These are phyloP conservation scores for Leucocoprinus sp. DNA, from an alignment of 768 basidiomycete genomes.

Conservation along the genomic window DNA sequence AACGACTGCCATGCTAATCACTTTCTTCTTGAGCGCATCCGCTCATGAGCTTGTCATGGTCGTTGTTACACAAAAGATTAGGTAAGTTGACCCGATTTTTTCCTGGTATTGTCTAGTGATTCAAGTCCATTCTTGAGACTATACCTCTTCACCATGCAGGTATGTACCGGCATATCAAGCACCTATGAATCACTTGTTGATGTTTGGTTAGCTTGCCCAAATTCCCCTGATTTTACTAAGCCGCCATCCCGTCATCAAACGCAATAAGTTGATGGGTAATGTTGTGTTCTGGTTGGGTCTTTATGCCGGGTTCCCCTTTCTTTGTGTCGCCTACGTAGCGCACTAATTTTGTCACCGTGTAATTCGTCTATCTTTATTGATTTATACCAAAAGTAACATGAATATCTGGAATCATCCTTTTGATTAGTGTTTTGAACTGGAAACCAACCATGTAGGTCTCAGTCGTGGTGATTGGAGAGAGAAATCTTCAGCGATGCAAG, in stretches of 20 bases:
- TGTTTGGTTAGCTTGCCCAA: constrained; percentile 60
- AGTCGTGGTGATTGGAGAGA: no score
- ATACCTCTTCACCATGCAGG: constrained; percentile 78
- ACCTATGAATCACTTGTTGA: constrained; percentile 3
- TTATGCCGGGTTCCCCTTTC: constrained; percentile 85
- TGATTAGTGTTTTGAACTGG: no score
- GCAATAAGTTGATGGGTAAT: constrained; percentile 76
- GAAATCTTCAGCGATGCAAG: no score
- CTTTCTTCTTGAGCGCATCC: constrained; percentile 84
- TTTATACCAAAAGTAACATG: background rate
- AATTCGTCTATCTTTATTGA: background rate
- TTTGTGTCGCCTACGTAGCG: constrained; percentile 65
- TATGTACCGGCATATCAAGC: constrained; percentile 17
- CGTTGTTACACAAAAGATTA: constrained; percentile 86
- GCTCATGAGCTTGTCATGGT: constrained; percentile 97
- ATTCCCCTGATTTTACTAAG: constrained; percentile 85
- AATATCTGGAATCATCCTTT: background rate
- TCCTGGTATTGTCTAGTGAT: background rate
- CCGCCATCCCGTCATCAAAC: constrained; percentile 65
- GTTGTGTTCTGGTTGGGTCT: constrained; percentile 92
- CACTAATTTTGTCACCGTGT: constrained; percentile 20
- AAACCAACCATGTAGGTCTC: no score
- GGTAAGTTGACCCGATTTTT: constrained; percentile 36
- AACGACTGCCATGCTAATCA: constrained; percentile 81
- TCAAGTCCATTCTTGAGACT: constrained; percentile 36